Evolutionary conservation across 2,329 filamentous ascomycete genomes (phyloP).

Genomic region (Berkeleyomyces basicola): DNA sequence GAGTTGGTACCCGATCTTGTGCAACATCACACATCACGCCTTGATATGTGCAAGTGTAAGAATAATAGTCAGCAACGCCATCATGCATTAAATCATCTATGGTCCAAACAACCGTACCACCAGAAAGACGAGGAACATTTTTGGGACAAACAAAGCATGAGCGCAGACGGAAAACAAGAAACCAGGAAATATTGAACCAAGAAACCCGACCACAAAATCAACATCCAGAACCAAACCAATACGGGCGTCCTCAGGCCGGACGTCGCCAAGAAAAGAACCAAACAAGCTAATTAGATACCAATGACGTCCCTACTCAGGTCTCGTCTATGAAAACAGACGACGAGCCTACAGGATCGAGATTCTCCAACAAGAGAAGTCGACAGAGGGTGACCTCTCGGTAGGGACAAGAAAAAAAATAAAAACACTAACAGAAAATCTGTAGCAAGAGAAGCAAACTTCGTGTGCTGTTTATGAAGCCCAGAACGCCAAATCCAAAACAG

Average conservation of each 20-base stretch:
- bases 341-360: background rate
- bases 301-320: background rate
- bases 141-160: background rate
- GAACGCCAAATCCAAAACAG: conserved; percentile 1
- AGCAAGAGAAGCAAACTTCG: background rate
- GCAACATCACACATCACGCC: background rate
- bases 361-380: background rate
- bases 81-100: conserved; percentile 2
- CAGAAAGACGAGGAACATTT: background rate
- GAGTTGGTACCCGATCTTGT: background rate
- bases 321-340: background rate
- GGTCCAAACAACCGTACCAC: background rate
- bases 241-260: background rate
- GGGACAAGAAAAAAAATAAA: background rate
- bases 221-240: background rate
- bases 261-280: background rate
- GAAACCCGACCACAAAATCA: background rate
- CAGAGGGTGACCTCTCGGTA: background rate
- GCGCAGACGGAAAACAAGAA: background rate
- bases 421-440: background rate
- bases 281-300: background rate
- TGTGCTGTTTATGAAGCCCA: conserved; percentile 1
- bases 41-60: background rate
- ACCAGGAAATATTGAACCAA: background rate
- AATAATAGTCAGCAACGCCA: background rate